Percentiles rank a stretch among this genome's conserved stretches.
Evolutionary conservation across 805 yeast genomes (phyloP).

Genomic region (Ogataea polymorpha): DNA sequence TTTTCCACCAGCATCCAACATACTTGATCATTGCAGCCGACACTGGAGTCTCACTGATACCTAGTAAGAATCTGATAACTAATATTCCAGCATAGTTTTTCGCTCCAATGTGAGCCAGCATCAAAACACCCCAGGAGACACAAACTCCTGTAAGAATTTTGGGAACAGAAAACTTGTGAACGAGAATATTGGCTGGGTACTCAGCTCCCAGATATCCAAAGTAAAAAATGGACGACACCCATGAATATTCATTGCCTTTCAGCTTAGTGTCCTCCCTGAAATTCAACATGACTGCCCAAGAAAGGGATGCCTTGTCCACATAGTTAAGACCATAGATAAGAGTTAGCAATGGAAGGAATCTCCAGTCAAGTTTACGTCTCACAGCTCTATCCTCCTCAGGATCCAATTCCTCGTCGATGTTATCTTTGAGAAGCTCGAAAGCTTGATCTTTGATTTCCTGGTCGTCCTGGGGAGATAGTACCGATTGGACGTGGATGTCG

Average conservation of each 20-base stretch:
- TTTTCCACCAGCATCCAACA: slow-evolving; percentile 56
- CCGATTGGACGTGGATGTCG: not conserved
- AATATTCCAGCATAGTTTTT: slow-evolving; percentile 43
- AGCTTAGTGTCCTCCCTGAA: slow-evolving; percentile 46
- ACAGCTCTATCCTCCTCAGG: slow-evolving; percentile 31
- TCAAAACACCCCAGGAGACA: slow-evolving; percentile 61
- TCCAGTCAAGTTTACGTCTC: slow-evolving; percentile 38
- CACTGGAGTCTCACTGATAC: slow-evolving; percentile 50
- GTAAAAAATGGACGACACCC: slow-evolving; percentile 33
- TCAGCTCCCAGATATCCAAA: slow-evolving; percentile 41
- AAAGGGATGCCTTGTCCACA: slow-evolving; percentile 22
- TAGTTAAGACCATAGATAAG: slow-evolving; percentile 18
- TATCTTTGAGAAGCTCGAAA: slow-evolving; percentile 4
- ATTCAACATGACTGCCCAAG: slow-evolving; percentile 53
- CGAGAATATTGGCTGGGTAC: slow-evolving; percentile 50
- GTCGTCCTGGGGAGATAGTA: slow-evolving; percentile 4
- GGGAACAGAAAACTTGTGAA: slow-evolving; percentile 54
- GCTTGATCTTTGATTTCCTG: slow-evolving; percentile 5
- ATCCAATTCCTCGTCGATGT: slow-evolving; percentile 2
- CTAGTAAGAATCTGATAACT: slow-evolving; percentile 45
- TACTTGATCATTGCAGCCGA: slow-evolving; percentile 56
- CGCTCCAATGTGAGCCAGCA: slow-evolving; percentile 47
- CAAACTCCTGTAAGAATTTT: slow-evolving; percentile 47
- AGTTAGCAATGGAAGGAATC: slow-evolving; percentile 35
- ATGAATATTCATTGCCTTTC: slow-evolving; percentile 37